Evolutionary conservation across 2,329 filamentous ascomycete species (phyloP), one percentile per base, ranked within the genome.

Genomic region (Fusarium udum): DNA sequence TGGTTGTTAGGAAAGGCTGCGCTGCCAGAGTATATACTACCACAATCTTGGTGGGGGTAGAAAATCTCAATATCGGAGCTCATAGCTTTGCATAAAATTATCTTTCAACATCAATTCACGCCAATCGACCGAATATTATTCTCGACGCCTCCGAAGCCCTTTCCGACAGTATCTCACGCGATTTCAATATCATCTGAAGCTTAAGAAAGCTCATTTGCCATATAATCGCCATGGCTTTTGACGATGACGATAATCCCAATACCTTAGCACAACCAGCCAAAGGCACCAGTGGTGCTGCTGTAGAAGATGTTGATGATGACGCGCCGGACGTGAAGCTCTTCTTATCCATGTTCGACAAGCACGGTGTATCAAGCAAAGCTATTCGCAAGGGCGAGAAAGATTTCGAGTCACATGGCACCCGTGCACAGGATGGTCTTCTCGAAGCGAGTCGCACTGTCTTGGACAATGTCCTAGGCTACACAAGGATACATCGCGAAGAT

Each of bases 381-480:
- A 94, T 97, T 40, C 95, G 95, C 74, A 94, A 95, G 72, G 96
- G 96, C 69, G 95, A 97, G 81, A 99, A 99, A 82, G 96, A 99
- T 84, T 99, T 98, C 81, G 96, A 98, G 83, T 92, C 93, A 34
- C 95, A 98, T 83, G 93, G 93, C 53, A 98, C 96, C 6, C 89
- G 90, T 37, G 90, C 93, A 37, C 96, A 99, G 82, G 90, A 92
- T 73, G 87, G 89, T 64, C 89, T 92, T 14, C 90, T 99, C 58
- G 92, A 94, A 78, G 89, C 93, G 52, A 97, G 94, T 71, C 91
- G 95, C 61, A 87, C 89, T 75, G 95, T 95, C 26, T 96, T 99
- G 92, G 93, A 97, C 82, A 91, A 94, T 76, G 95, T 95, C 6
- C 87, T 98, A 62, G 88, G 90, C 58, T 92, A 92, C 80, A 92